Evolutionary conservation across 2,329 filamentous ascomycete species (phyloP).

Genomic region (Trichoderma sp.): DNA sequence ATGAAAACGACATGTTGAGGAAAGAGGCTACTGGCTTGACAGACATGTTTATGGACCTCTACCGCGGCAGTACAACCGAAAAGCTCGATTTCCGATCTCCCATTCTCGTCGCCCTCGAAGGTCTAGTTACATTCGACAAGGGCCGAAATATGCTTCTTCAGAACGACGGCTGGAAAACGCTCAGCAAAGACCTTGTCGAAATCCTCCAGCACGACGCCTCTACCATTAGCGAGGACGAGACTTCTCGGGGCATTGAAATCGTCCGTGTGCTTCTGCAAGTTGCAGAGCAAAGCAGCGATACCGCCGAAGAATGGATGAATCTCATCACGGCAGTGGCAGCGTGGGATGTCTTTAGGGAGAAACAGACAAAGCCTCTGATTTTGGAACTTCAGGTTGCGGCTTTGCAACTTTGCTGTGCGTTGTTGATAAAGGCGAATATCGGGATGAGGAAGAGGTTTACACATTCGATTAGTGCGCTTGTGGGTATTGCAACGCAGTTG

Average conservation of each 20-base stretch:
- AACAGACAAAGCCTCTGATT: constrained; percentile 25
- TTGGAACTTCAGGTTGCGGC: constrained; percentile 53
- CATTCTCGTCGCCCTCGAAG: constrained; percentile 58
- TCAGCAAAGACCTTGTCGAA: constrained; percentile 48
- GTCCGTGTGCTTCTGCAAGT: constrained; percentile 54
- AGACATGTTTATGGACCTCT: constrained; percentile 64
- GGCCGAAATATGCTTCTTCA: constrained; percentile 48
- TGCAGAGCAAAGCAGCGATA: constrained; percentile 45
- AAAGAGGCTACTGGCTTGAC: constrained; percentile 56
- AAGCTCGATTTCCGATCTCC: constrained; percentile 55
- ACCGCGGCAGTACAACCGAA: constrained; percentile 38
- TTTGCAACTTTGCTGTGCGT: constrained; percentile 53
- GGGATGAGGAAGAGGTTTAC: constrained; percentile 50
- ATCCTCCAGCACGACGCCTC: constrained; percentile 39
- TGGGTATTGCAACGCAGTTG: constrained; percentile 47
- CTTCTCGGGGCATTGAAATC: constrained; percentile 52
- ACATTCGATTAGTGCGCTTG: constrained; percentile 50
- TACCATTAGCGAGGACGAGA: constrained; percentile 28
- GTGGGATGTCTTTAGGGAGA: constrained; percentile 40
- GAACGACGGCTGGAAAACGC: constrained; percentile 52
- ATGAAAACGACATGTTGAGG: constrained; percentile 59
- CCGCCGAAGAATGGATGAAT: constrained; percentile 56
- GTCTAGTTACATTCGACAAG: constrained; percentile 47
- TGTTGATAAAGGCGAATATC: constrained; percentile 46
- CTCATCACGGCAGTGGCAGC: constrained; percentile 51